These are phyloP conservation scores for Corylus heterophylla DNA, from an alignment of 306 rosid genomes.

Conservation along the genomic window DNA sequence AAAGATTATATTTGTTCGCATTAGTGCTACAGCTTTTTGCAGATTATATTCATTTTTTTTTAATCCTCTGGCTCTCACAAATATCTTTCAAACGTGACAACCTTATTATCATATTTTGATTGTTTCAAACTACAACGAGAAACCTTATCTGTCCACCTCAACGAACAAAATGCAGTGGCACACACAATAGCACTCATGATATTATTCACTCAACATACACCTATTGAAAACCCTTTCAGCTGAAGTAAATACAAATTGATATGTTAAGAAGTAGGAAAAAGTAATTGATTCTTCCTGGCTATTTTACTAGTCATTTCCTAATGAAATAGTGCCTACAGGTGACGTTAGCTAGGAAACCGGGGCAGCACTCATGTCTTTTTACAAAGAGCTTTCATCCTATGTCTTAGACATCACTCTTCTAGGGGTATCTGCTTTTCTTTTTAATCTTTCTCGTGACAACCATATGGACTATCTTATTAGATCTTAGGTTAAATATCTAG, in stretches of 20 bases:
- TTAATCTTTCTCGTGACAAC: not conserved
- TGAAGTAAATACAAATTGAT: not conserved
- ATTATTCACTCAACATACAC: not conserved
- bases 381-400: not conserved
- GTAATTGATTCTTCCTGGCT: not conserved
- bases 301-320: not conserved
- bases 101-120: conserved; percentile 18
- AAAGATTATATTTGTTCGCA: conserved; percentile 41
- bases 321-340: not conserved
- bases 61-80: conserved; percentile 31
- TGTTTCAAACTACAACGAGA: conserved; percentile 13
- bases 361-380: not conserved
- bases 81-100: conserved; percentile 30
- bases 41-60: conserved; percentile 46
- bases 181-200: not conserved
- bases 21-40: conserved; percentile 37
- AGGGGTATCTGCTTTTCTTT: not conserved
- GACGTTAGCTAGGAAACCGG: not conserved
- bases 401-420: not conserved
- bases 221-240: not conserved
- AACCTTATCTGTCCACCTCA: conserved; percentile 8
- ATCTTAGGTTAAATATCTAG: not conserved
- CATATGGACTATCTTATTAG: not conserved
- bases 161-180: conserved; percentile 4
- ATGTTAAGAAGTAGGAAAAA: not conserved